Evolutionary conservation across 192 early-diverging fungal genomes (phyloP), one percentile per base, ranked within the genome.

Genomic region (Podila minutissima): DNA sequence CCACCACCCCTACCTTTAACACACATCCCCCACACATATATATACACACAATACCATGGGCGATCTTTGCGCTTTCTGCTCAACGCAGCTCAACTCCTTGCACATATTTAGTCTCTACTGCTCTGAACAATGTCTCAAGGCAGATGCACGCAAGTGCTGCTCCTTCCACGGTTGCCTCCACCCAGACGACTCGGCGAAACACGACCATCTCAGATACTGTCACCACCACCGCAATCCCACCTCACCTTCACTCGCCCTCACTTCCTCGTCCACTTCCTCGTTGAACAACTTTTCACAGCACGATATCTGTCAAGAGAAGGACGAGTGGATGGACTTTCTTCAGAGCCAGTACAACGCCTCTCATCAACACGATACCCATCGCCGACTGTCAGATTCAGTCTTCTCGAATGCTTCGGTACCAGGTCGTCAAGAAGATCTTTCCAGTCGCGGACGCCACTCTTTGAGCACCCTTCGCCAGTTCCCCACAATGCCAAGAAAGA

Each of bases 301-400:
- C 20, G 35, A 55, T 53, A 13, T 37, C 19, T 8, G n/a, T 5
- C 53, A 55, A 24, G 53, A 55, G 24, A 26, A 20, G 28, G 55
- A 62, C 11, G 46, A 67, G 17, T 74, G 72, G 72, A 38, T 62
- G 20, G 38, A 51, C 19, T 74, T 74, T 31, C 24, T 67, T 12
- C 72, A 74, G n/a, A 31, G 29, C 28, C 64, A 74, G 19, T 74
- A 49, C 24, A 66, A 32, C 38, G 29, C 37, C 11, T 6, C 33
- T 24, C 31, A 20, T 33, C 63, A 26, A 3, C 63, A 59, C n/a
- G 29, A n/a, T 24, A 55, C 19, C 17, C 53, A 55, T 24, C 9
- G 11, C 6, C 53, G 53, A 24, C 22, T 24, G 53, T 55, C 53
- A 55, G 11, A 46, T 46, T 46, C 41, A 46, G 15, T 46, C 41